Evolutionary conservation across 257 asterid genomes (phyloP).

Genomic region (Plantago ovata): DNA sequence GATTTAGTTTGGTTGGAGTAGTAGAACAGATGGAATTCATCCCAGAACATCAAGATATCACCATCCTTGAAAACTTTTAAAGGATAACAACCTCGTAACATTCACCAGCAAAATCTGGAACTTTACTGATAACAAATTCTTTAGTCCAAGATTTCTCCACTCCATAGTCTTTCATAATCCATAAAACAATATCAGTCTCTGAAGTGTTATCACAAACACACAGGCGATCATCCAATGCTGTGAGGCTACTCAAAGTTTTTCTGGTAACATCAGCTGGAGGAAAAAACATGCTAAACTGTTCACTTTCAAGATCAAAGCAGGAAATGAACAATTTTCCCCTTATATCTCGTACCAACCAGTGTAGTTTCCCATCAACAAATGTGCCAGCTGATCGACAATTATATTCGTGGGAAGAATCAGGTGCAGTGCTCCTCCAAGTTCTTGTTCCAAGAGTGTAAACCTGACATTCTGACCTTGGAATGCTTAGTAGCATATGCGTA

Average conservation of each 20-base stretch:
- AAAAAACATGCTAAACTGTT: slow-evolving; percentile 20
- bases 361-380: slow-evolving; percentile 33
- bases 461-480: slow-evolving; percentile 19
- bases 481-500: background rate
- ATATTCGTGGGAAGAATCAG: background rate
- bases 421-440: slow-evolving; percentile 25
- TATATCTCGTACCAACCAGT: slow-evolving; percentile 37
- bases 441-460: slow-evolving; percentile 47
- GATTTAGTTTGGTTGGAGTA: slow-evolving; percentile 23
- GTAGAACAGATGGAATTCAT: slow-evolving; percentile 23
- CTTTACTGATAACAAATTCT: slow-evolving; percentile 22
- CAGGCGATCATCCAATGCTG: slow-evolving; percentile 15
- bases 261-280: slow-evolving; percentile 2
- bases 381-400: background rate
- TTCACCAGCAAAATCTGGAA: slow-evolving; percentile 4
- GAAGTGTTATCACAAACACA: slow-evolving; percentile 30
- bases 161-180: slow-evolving; percentile 50
- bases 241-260: background rate
- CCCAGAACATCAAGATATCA: slow-evolving; percentile 10
- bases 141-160: slow-evolving; percentile 33
- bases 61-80: slow-evolving; percentile 22
- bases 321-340: slow-evolving; percentile 2
- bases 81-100: slow-evolving; percentile 13
- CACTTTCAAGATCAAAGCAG: slow-evolving; percentile 37
- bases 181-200: slow-evolving; percentile 27